These are phyloP conservation scores for Mortierella sp. DNA, from an alignment of 371 early-diverging fungal species.

Conservation along the genomic window DNA sequence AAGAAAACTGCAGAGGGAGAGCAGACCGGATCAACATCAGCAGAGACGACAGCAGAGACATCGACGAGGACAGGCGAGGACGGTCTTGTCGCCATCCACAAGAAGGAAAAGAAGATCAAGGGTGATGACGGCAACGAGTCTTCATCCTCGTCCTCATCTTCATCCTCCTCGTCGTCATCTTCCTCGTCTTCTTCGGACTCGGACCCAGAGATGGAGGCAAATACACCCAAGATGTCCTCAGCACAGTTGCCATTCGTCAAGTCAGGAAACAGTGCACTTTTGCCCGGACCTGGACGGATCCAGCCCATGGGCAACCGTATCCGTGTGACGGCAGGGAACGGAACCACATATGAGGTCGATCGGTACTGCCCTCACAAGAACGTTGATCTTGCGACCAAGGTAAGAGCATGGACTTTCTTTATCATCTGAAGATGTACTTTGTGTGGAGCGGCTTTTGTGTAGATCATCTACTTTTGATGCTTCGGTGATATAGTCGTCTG, in stretches of 20 bases:
- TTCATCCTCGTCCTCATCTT: slow-evolving; percentile 39
- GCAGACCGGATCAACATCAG: neutral
- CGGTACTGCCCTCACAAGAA: slow-evolving; percentile 79
- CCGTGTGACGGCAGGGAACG: slow-evolving; percentile 65
- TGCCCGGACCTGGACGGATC: slow-evolving; percentile 56
- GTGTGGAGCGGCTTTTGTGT: neutral
- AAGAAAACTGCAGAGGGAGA: neutral
- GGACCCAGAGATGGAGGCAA: slow-evolving; percentile 35
- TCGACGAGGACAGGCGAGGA: slow-evolving; percentile 7
- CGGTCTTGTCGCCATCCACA: slow-evolving; percentile 44
- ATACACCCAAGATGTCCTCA: slow-evolving; percentile 24
- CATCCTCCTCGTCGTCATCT: slow-evolving; percentile 38
- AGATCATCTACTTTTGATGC: neutral
- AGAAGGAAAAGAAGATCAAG: slow-evolving; percentile 36
- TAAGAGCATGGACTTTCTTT: slow-evolving; percentile 5
- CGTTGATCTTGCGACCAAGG: slow-evolving; percentile 72
- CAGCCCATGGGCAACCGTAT: slow-evolving; percentile 66
- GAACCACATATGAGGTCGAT: slow-evolving; percentile 74
- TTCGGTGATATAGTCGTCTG: neutral
- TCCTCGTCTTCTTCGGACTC: slow-evolving; percentile 46
- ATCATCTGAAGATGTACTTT: neutral
- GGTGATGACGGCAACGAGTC: slow-evolving; percentile 14
- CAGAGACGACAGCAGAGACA: neutral
- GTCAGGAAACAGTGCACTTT: slow-evolving; percentile 28
- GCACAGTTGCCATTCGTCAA: slow-evolving; percentile 29